phyloP scores from a whole-genome alignment of 2,329 filamentous ascomycete genomes.

The Calonectria henricotiae region DNA sequence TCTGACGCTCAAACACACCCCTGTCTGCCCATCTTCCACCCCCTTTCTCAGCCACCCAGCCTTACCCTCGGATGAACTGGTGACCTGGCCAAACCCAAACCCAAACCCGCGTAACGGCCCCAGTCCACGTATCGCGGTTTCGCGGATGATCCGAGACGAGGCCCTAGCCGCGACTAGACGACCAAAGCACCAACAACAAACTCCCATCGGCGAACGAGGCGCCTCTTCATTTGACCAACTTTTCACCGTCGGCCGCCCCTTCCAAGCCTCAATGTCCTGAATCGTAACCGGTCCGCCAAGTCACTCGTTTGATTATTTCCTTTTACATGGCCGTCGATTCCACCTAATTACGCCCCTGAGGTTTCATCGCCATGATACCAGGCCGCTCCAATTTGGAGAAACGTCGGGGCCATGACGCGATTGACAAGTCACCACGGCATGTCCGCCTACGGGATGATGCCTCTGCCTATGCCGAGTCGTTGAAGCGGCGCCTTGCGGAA shows the following conservation, averaged over 20 bases:
- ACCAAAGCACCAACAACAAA: slow-evolving; percentile 12
- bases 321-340: slow-evolving; percentile 28
- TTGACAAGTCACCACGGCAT: slow-evolving; percentile 36
- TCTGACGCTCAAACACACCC: slow-evolving; percentile 14
- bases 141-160: slow-evolving; percentile 21
- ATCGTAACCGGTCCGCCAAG: slow-evolving; percentile 24
- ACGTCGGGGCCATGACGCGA: slow-evolving; percentile 36
- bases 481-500: slow-evolving; percentile 47
- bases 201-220: slow-evolving; percentile 14
- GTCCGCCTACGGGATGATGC: slow-evolving; percentile 39
- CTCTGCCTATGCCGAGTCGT: slow-evolving; percentile 31
- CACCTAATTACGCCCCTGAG: slow-evolving; percentile 15
- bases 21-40: not conserved
- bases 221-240: slow-evolving; percentile 14
- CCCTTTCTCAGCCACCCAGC: slow-evolving; percentile 23
- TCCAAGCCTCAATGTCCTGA: slow-evolving; percentile 30
- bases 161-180: slow-evolving; percentile 1
- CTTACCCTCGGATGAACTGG: slow-evolving; percentile 26
- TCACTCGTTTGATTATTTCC: slow-evolving; percentile 43
- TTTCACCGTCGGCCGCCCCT: slow-evolving; percentile 16
- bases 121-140: slow-evolving; percentile 26
- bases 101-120: slow-evolving; percentile 22
- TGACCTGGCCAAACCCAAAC: slow-evolving; percentile 23
- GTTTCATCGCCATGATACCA: slow-evolving; percentile 43
- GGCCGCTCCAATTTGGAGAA: slow-evolving; percentile 39